phyloP scores from a whole-genome alignment of 1,139 yeast genomes.

The Taphrina confusa region DNA sequence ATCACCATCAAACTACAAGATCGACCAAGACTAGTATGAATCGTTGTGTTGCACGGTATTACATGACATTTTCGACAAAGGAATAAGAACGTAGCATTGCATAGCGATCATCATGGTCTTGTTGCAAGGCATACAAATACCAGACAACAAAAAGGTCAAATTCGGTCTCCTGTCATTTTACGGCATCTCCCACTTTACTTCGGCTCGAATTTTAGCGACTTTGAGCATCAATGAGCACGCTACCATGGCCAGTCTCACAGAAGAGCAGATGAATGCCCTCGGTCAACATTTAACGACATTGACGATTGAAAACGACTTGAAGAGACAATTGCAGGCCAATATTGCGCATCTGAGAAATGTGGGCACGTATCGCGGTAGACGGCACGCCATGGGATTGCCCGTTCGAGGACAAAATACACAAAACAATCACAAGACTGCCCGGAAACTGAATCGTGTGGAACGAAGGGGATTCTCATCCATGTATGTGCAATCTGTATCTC shows the following conservation, averaged over 20 bases:
- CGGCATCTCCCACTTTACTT: slow-evolving; percentile 79
- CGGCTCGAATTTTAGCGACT: slow-evolving; percentile 76
- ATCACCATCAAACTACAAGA: too few species aligned
- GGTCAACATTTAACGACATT: slow-evolving; percentile 83
- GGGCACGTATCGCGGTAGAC: slow-evolving; percentile 83
- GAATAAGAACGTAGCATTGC: too few species aligned
- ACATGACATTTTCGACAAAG: too few species aligned
- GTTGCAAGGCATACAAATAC: slow-evolving; percentile 34
- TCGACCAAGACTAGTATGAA: too few species aligned
- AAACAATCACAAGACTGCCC: slow-evolving; percentile 87
- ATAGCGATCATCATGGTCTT: slow-evolving; percentile 34
- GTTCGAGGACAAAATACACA: slow-evolving; percentile 93
- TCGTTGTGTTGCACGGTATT: too few species aligned
- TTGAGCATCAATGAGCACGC: slow-evolving; percentile 88
- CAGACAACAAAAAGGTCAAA: slow-evolving; percentile 34
- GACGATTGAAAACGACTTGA: slow-evolving; percentile 82
- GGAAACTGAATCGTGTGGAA: slow-evolving; percentile 74
- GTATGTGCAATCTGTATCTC: neutral
- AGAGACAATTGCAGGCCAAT: slow-evolving; percentile 74
- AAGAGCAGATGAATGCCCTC: slow-evolving; percentile 79
- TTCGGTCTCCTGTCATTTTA: slow-evolving; percentile 53
- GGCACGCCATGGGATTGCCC: slow-evolving; percentile 71
- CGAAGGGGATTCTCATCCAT: slow-evolving; percentile 34
- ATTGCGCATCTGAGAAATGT: slow-evolving; percentile 77
- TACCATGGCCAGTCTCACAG: slow-evolving; percentile 91